phyloP scores from a whole-genome alignment of 257 asterid genomes.

The Przewalskia tangutica region DNA sequence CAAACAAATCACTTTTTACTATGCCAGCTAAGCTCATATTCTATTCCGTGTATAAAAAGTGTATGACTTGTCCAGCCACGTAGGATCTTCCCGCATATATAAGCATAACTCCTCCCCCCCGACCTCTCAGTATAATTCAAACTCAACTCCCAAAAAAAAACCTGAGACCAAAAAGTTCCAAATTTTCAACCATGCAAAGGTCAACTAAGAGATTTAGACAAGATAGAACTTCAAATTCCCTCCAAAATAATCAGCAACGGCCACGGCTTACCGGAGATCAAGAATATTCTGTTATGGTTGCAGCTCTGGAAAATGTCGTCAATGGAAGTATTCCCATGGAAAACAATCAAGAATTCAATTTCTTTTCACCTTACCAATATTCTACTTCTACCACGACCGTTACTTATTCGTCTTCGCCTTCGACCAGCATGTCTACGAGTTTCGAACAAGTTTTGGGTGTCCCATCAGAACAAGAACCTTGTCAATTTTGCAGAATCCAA shows the following conservation, averaged over 20 bases:
- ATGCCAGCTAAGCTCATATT: not conserved
- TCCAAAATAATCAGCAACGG: not conserved
- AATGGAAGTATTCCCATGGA: constrained; percentile 15
- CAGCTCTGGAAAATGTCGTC: constrained; percentile 50
- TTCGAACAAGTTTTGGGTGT: constrained; percentile 21
- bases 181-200: constrained; percentile 33
- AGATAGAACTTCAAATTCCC: not conserved
- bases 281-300: constrained; percentile 58
- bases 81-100: constrained; percentile 6
- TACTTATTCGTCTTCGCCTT: not conserved
- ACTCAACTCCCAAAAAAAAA: not conserved
- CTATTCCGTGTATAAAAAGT: constrained; percentile 34
- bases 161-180: not conserved
- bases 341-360: not conserved
- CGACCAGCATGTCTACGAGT: not conserved
- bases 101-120: constrained; percentile 12
- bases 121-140: constrained; percentile 9
- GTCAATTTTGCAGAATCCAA: constrained; percentile 43
- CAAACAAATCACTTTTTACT: not conserved
- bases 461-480: constrained; percentile 31
- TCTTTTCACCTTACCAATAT: not conserved
- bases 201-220: constrained; percentile 37
- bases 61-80: constrained; percentile 35
- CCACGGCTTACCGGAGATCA: constrained; percentile 36
- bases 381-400: not conserved